phyloP scores from a whole-genome alignment of 371 early-diverging fungal species.

The Mycotypha africana region DNA sequence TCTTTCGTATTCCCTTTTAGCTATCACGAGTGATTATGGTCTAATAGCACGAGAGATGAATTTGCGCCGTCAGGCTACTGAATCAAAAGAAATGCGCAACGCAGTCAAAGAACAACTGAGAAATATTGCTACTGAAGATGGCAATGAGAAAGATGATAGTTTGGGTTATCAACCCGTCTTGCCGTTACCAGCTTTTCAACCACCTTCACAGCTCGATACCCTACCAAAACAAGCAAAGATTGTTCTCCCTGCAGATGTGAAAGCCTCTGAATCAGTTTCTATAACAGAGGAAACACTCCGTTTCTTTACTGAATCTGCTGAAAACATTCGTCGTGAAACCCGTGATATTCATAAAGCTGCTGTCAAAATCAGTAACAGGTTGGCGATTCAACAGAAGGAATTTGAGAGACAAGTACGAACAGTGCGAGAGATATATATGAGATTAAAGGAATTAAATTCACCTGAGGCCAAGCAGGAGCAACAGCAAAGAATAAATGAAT shows the following conservation, averaged over 20 bases:
- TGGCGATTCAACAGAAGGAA: constrained; percentile 22
- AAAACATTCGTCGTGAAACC: constrained; percentile 20
- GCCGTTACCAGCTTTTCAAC: constrained; percentile 24
- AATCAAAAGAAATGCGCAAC: background rate
- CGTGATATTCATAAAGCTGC: constrained; percentile 15
- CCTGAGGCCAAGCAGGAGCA: constrained; percentile 3
- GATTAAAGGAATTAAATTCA: constrained; percentile 9
- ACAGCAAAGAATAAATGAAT: constrained; percentile 8
- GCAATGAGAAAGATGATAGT: background rate
- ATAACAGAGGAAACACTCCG: constrained; percentile 36
- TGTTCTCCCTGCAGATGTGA: constrained; percentile 23
- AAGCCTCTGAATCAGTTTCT: constrained; percentile 32
- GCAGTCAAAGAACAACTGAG: constrained; percentile 21
- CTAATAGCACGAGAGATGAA: constrained; percentile 21
- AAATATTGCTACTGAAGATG: background rate
- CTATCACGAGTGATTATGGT: constrained; percentile 19
- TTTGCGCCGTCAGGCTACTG: constrained; percentile 9
- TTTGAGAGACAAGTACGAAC: constrained; percentile 16
- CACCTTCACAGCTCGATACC: constrained; percentile 16
- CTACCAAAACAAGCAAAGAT: constrained; percentile 25
- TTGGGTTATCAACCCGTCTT: constrained; percentile 13
- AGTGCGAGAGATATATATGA: constrained; percentile 12
- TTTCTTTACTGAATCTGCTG: constrained; percentile 26
- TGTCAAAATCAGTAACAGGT: constrained; percentile 12
- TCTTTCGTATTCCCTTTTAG: constrained; percentile 33